Percentiles rank a stretch among this genome's conserved stretches.
These are phyloP conservation scores for Mycena indigotica DNA, from an alignment of 768 basidiomycete genomes.

Conservation along the genomic window DNA sequence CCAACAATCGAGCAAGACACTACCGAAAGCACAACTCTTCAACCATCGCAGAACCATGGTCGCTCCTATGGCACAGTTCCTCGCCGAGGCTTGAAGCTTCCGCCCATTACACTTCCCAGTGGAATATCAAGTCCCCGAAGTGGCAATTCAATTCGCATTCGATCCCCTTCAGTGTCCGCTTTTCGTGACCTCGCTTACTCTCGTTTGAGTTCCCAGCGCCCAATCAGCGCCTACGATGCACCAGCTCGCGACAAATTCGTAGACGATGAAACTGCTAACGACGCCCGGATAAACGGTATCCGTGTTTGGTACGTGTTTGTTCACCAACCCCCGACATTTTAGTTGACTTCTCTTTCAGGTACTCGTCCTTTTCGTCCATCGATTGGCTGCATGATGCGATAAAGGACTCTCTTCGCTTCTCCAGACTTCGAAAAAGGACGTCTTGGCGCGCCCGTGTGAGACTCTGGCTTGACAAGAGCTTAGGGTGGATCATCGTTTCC, in stretches of 20 bases:
- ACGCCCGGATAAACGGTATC: constrained; percentile 79
- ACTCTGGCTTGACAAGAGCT: constrained; percentile 69
- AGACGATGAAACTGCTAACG: constrained; percentile 48
- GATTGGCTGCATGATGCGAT: constrained; percentile 98
- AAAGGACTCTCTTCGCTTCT: constrained; percentile 86
- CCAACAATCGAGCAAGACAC: constrained; percentile 16
- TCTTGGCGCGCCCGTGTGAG: constrained; percentile 68
- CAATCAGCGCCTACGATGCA: constrained; percentile 75
- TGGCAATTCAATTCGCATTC: constrained; percentile 24
- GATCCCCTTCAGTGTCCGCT: constrained; percentile 39
- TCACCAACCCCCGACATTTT: not conserved
- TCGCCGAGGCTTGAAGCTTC: constrained; percentile 28
- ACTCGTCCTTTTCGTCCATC: constrained; percentile 85
- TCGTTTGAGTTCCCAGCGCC: constrained; percentile 53
- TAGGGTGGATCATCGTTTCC: constrained; percentile 90
- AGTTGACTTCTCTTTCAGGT: constrained; percentile 30
- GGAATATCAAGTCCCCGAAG: constrained; percentile 41
- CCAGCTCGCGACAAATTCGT: constrained; percentile 38
- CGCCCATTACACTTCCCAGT: constrained; percentile 34
- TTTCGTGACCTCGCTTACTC: constrained; percentile 44
- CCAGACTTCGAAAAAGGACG: constrained; percentile 67
- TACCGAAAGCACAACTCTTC: constrained; percentile 41
- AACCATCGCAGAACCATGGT: constrained; percentile 26
- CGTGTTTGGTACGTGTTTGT: constrained; percentile 61
- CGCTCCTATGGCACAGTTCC: constrained; percentile 63